A percentile compares a stretch with the other conserved stretches of the same genome.
These are phyloP conservation scores for Cenchrus fungigraminus DNA, from an alignment of 176 grass and related monocot species.

Conservation along the genomic window DNA sequence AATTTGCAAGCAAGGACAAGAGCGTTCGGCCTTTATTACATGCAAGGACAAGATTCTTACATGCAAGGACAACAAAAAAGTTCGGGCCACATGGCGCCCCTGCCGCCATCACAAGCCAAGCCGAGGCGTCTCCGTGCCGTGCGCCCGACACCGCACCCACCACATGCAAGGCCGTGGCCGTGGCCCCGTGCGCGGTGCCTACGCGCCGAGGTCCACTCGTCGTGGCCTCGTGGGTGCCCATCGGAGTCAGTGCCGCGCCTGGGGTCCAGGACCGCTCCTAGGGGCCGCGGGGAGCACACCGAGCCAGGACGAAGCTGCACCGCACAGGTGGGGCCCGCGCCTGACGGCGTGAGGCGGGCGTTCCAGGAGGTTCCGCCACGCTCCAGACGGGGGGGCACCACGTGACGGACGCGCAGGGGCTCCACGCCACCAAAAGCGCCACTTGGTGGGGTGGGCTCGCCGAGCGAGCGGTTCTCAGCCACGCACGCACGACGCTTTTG, in stretches of 20 bases:
- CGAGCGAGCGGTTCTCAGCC: slow-evolving; percentile 15
- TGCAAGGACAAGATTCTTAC: slow-evolving; percentile 33
- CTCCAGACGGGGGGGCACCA: slow-evolving; percentile 2
- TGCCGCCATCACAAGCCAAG: neutral
- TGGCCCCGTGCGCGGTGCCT: slow-evolving; percentile 9
- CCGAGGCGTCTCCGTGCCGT: neutral
- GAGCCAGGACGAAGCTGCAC: slow-evolving; percentile 26
- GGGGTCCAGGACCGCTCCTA: slow-evolving; percentile 38
- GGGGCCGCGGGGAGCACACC: neutral
- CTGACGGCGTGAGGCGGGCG: slow-evolving; percentile 7
- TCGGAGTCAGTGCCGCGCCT: neutral
- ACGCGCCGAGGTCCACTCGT: neutral
- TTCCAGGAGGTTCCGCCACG: slow-evolving; percentile 36
- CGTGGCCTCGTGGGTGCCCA: neutral
- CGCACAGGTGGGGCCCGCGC: neutral
- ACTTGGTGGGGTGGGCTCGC: neutral
- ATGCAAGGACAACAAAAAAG: slow-evolving; percentile 28
- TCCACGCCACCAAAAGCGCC: slow-evolving; percentile 33
- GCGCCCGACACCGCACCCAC: neutral
- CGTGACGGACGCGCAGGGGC: slow-evolving; percentile 21
- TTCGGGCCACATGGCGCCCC: slow-evolving; percentile 27
- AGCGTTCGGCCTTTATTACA: neutral
- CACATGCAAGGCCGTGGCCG: slow-evolving; percentile 1
- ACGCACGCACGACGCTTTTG: slow-evolving; percentile 17
- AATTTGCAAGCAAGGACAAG: slow-evolving; percentile 35